Evolutionary conservation across 164 flowering plant species (phyloP), one percentile per base, ranked within the genome.

Genomic region (Saururus chinensis): DNA sequence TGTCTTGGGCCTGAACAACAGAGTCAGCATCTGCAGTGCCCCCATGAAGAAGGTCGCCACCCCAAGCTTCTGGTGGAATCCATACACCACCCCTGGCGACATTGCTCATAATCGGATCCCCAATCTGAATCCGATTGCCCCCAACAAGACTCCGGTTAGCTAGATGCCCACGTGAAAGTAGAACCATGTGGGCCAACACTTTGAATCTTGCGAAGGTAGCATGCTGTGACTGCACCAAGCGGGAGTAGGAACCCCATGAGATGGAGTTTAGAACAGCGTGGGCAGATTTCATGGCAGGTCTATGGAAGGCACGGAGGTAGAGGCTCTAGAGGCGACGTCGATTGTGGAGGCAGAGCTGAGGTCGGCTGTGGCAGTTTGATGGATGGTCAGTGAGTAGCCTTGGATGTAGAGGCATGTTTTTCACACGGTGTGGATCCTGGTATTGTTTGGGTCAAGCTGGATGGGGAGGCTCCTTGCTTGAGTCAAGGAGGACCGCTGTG

Each of bases 301-400:
- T 37, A 45, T 73, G 75, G 41, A 66, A 64, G 70, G 74, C 3
- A 64, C 68, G 0, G 40, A 25, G 0, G 82, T 68, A 0, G 72
- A 21, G 5, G 70, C 60, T 23, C 86, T 88, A 1, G 92, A 84
- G 40, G 76, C 37, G 73, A 87, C 70, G 40, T 90, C 86, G 20
- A 90, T 63, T 62, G 95, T 90, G 66, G 82, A 59, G 2, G 64
- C 54, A 4, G 96, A 89, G 14, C 89, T 76, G 9, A 93, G 90
- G 72, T 93, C 98, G 63, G 69, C 75, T 22, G 73, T 40, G 16
- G 87, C 73, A 6, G 96, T 86, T 0, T 88, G 95, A 53, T 93
- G 98, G 65, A 93, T 84, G 25, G 98, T 82, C 4, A 97, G 98
- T 17, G 98, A 93, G 82, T 93, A 88, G 66, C 97, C 96, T 71